A percentile compares a stretch with the other conserved stretches of the same genome.
Evolutionary conservation across 768 basidiomycete genomes (phyloP).

Genomic region (Agaricus bisporus): DNA sequence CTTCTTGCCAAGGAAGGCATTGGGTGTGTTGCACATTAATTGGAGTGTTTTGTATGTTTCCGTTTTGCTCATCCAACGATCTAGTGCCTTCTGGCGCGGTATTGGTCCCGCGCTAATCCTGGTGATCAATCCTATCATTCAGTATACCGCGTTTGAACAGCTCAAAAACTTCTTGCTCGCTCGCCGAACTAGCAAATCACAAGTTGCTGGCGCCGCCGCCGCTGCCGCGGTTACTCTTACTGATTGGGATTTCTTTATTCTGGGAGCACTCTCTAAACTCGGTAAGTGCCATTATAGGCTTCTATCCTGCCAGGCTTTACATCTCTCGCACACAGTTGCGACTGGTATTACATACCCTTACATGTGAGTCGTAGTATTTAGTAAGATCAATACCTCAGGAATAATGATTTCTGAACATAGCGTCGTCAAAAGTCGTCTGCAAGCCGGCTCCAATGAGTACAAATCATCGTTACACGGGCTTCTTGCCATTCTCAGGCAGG

Average conservation of each 20-base stretch:
- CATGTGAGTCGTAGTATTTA: slow-evolving; percentile 27
- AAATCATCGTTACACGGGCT: slow-evolving; percentile 73
- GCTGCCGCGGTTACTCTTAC: slow-evolving; percentile 46
- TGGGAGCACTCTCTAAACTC: slow-evolving; percentile 93
- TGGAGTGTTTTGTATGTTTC: neutral
- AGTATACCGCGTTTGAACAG: slow-evolving; percentile 95
- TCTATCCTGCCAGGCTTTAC: neutral
- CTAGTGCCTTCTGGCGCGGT: slow-evolving; percentile 84
- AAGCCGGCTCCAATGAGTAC: slow-evolving; percentile 72
- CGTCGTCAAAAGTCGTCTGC: slow-evolving; percentile 74
- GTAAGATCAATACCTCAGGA: neutral
- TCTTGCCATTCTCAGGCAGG: slow-evolving; percentile 69
- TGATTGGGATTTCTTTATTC: slow-evolving; percentile 88
- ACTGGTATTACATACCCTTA: slow-evolving; percentile 45
- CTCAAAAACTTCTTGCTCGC: slow-evolving; percentile 79
- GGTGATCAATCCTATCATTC: slow-evolving; percentile 91
- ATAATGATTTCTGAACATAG: slow-evolving; percentile 20
- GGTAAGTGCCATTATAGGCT: slow-evolving; percentile 33
- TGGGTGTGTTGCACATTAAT: slow-evolving; percentile 21
- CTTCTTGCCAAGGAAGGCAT: slow-evolving; percentile 73
- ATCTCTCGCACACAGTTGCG: slow-evolving; percentile 29
- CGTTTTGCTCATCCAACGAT: slow-evolving; percentile 1
- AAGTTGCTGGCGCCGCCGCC: slow-evolving; percentile 37
- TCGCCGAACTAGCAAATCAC: slow-evolving; percentile 49
- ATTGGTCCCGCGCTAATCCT: slow-evolving; percentile 90